These are phyloP conservation scores for Articulospora tetracladia DNA, from an alignment of 495 filamentous ascomycete genomes.

Conservation along the genomic window DNA sequence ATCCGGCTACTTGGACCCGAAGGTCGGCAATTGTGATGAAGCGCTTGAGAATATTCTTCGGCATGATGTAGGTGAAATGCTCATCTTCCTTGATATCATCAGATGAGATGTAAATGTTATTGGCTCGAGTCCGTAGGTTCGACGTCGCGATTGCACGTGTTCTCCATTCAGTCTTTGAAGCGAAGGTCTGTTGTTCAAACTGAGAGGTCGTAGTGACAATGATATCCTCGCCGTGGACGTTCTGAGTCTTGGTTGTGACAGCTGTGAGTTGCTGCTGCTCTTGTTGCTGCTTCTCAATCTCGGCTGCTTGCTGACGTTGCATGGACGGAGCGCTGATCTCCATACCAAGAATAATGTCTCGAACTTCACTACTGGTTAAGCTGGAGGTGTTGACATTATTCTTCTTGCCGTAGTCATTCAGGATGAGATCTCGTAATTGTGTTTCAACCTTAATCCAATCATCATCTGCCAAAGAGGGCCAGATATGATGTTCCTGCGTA, in stretches of 20 bases:
- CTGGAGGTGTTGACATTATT: conserved; percentile 99
- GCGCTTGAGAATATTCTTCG: conserved; percentile 96
- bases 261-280: conserved; percentile 96
- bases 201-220: conserved; percentile 97
- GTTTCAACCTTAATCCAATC: conserved; percentile 99
- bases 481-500: conserved; percentile 98
- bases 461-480: conserved; percentile 91
- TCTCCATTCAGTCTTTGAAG: conserved; percentile 98
- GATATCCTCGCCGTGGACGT: conserved; percentile 96
- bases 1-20: conserved; percentile 92
- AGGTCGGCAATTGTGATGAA: conserved; percentile 99
- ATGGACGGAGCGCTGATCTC: conserved; percentile 97
- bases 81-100: conserved; percentile 80
- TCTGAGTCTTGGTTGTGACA: conserved; percentile 97
- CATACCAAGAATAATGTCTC: conserved; percentile 99
- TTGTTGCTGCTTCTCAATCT: conserved; percentile 98
- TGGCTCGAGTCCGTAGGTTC: conserved; percentile 89
- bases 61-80: conserved; percentile 93
- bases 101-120: conserved; percentile 98
- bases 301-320: conserved; percentile 97
- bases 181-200: conserved; percentile 95
- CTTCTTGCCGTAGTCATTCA: conserved; percentile 99
- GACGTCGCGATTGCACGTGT: conserved; percentile 94
- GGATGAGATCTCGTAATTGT: conserved; percentile 88
- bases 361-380: conserved; percentile 92